These are phyloP conservation scores for Amborella trichopoda DNA, from an alignment of 164 flowering plant species.

Conservation along the genomic window DNA sequence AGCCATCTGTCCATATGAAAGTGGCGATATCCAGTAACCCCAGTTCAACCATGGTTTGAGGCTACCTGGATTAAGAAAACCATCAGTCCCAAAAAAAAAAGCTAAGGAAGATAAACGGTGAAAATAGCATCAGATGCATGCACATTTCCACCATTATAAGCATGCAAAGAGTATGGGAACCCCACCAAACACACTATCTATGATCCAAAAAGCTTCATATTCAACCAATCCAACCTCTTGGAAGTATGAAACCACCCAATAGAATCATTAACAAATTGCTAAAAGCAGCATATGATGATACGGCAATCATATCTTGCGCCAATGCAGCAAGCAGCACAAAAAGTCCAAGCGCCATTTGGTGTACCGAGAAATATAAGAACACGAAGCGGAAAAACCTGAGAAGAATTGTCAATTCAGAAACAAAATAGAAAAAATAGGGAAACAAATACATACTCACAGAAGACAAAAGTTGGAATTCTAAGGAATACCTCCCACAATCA, in stretches of 20 bases:
- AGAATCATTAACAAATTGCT: conserved; percentile 39
- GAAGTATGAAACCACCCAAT: conserved; percentile 78
- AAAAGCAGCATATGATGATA: conserved; percentile 73
- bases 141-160: no score
- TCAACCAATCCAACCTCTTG: conserved; percentile 61
- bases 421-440: not conserved
- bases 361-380: conserved; percentile 49
- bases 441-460: not conserved
- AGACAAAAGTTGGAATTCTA: conserved; percentile 3
- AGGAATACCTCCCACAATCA: conserved; percentile 50
- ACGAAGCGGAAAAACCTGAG: conserved; percentile 73
- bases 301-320: conserved; percentile 63
- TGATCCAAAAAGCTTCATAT: no score
- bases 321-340: conserved; percentile 61
- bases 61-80: conserved; percentile 9
- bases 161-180: no score
- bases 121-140: no score
- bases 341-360: conserved; percentile 90
- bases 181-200: no score
- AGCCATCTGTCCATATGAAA: conserved; percentile 23
- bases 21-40: conserved; percentile 25
- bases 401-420: not conserved
- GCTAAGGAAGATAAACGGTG: not conserved
- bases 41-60: conserved; percentile 20
- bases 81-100: not conserved